These are phyloP conservation scores for Lasiodiplodia gonubiensis DNA, from an alignment of 2,329 filamentous ascomycete genomes.

Conservation along the genomic window DNA sequence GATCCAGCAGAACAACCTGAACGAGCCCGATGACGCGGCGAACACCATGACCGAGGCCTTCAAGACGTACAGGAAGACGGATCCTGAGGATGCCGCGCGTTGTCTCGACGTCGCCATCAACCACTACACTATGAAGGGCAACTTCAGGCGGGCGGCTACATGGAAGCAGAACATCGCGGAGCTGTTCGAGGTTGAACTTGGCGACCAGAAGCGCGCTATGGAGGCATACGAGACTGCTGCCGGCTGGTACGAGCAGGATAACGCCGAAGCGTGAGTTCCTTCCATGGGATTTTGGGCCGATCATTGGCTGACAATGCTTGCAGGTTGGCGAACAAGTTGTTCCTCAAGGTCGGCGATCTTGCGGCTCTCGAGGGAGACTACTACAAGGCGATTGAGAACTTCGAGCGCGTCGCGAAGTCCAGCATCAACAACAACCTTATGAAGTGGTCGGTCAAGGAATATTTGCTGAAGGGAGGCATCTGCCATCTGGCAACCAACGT, in stretches of 20 bases:
- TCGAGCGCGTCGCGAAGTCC: constrained; percentile 79
- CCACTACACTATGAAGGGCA: constrained; percentile 87
- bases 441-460: constrained; percentile 94
- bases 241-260: constrained; percentile 84
- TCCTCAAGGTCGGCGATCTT: constrained; percentile 88
- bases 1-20: constrained; percentile 79
- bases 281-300: background rate
- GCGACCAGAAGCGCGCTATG: constrained; percentile 74
- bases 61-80: constrained; percentile 83
- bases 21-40: constrained; percentile 90
- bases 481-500: constrained; percentile 76
- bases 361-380: constrained; percentile 83
- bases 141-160: constrained; percentile 87
- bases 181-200: constrained; percentile 80
- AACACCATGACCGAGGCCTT: constrained; percentile 89
- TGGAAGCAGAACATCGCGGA: constrained; percentile 86
- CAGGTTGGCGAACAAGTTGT: constrained; percentile 90
- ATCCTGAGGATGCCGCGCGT: constrained; percentile 76
- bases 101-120: constrained; percentile 64
- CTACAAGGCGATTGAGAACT: constrained; percentile 68
- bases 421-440: constrained; percentile 89
- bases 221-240: constrained; percentile 81
- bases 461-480: constrained; percentile 91
- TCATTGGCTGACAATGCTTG: background rate
- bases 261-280: constrained; percentile 74